Evolutionary conservation across 805 yeast species (phyloP).

Genomic region (Wickerhamomyces tratensis): DNA sequence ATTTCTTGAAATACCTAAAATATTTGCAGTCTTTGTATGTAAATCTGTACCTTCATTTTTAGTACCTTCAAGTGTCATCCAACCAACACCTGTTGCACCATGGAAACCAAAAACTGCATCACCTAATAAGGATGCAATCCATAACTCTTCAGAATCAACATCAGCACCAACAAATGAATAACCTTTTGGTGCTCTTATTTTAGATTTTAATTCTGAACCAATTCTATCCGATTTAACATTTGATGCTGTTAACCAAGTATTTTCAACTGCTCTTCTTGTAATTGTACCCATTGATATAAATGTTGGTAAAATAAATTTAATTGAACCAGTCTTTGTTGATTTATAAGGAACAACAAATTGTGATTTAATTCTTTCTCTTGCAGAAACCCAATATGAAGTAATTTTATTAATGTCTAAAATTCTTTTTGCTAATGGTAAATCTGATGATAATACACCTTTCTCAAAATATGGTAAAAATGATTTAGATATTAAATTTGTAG

Average conservation of each 20-base stretch:
- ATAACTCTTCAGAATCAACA: conserved; percentile 94
- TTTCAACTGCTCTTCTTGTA: conserved; percentile 93
- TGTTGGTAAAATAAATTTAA: conserved; percentile 78
- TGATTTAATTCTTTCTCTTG: conserved; percentile 70
- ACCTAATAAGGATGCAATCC: conserved; percentile 96
- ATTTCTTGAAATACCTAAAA: conserved; percentile 79
- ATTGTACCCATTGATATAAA: conserved; percentile 93
- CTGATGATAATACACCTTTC: conserved; percentile 61
- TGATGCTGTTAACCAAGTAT: conserved; percentile 96
- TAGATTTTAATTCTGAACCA: conserved; percentile 89
- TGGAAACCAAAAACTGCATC: conserved; percentile 84
- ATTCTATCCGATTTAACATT: conserved; percentile 80
- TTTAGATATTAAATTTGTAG: conserved; percentile 73
- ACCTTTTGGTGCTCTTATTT: conserved; percentile 80
- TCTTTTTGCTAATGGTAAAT: conserved; percentile 60
- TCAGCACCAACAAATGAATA: conserved; percentile 96
- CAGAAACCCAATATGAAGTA: conserved; percentile 89
- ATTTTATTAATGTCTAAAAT: conserved; percentile 71
- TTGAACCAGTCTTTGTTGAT: conserved; percentile 10
- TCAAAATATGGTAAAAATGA: conserved; percentile 65
- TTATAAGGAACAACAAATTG: conserved; percentile 71
- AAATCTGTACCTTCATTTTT: conserved; percentile 87
- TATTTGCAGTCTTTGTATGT: conserved; percentile 88
- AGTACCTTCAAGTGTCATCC: conserved; percentile 99
- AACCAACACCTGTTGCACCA: conserved; percentile 95